These are phyloP conservation scores for Ramaria rubella DNA, from an alignment of 768 basidiomycete species.

Conservation along the genomic window DNA sequence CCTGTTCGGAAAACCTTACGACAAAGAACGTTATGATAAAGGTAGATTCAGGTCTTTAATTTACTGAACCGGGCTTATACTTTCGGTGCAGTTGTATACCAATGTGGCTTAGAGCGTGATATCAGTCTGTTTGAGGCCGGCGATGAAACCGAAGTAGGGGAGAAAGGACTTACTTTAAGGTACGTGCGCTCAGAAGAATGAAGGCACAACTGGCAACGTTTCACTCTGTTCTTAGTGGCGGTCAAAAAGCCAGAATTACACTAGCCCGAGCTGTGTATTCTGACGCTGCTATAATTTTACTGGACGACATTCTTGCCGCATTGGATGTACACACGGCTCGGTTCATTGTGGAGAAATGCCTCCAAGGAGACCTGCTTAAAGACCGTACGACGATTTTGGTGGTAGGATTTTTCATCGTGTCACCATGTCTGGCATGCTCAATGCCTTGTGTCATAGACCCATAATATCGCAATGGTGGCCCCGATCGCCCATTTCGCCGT, in stretches of 20 bases:
- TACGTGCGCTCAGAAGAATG: slow-evolving; percentile 11
- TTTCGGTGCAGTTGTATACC: slow-evolving; percentile 25
- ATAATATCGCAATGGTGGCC: slow-evolving; percentile 45
- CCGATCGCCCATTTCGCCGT: slow-evolving; percentile 54
- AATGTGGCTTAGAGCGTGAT: slow-evolving; percentile 40
- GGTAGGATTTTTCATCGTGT: neutral
- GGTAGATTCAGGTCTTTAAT: slow-evolving; percentile 15
- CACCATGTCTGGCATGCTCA: neutral
- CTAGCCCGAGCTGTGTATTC: slow-evolving; percentile 56
- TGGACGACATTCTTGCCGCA: slow-evolving; percentile 65
- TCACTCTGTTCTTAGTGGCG: slow-evolving; percentile 34
- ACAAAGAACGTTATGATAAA: slow-evolving; percentile 36
- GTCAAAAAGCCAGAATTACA: slow-evolving; percentile 47
- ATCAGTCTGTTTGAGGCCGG: slow-evolving; percentile 48
- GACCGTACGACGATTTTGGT: slow-evolving; percentile 37
- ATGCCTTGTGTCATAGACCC: slow-evolving; percentile 30
- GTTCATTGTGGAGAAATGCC: slow-evolving; percentile 44
- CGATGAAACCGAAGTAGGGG: slow-evolving; percentile 64
- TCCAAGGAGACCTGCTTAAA: slow-evolving; percentile 34
- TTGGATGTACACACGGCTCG: slow-evolving; percentile 51
- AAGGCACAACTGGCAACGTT: neutral
- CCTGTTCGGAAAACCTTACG: slow-evolving; percentile 36
- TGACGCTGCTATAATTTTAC: slow-evolving; percentile 51
- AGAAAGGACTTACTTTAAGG: slow-evolving; percentile 57
- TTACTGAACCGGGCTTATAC: neutral